A percentile compares a stretch with the other conserved stretches of the same genome.
phyloP scores from a whole-genome alignment of 352 stramenopile species.

The Pythium sp. region DNA sequence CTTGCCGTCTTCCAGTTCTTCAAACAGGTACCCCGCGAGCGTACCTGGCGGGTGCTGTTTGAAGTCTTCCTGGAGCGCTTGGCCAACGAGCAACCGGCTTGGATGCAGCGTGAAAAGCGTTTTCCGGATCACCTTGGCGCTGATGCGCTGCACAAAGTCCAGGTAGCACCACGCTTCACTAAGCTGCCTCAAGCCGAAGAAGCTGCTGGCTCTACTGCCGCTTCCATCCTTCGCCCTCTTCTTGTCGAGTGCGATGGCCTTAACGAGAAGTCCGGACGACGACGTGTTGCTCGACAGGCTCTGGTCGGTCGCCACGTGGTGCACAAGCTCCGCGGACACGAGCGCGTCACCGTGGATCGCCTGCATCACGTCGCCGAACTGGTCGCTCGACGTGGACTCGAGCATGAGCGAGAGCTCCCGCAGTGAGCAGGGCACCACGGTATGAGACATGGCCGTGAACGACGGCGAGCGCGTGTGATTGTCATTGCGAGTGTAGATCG shows the following conservation, averaged over 20 bases:
- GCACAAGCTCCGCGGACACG: constrained; percentile 10
- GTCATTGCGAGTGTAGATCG: constrained; percentile 1
- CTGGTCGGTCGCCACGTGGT: constrained; percentile 2
- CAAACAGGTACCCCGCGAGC: constrained; percentile 36
- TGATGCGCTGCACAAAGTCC: constrained; percentile 18
- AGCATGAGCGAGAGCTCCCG: constrained; percentile 8
- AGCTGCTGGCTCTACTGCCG: neutral
- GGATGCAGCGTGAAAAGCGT: constrained; percentile 10
- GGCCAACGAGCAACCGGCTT: neutral
- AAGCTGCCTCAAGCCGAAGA: constrained; percentile 1
- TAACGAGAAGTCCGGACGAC: constrained; percentile 10
- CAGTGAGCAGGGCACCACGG: constrained; percentile 10
- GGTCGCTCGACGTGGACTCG: neutral
- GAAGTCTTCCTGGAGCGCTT: neutral
- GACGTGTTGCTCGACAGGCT: neutral
- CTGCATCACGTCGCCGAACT: constrained; percentile 5
- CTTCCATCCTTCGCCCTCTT: neutral
- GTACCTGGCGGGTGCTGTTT: neutral
- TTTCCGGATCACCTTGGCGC: constrained; percentile 10
- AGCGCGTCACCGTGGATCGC: constrained; percentile 10
- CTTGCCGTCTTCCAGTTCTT: constrained; percentile 30
- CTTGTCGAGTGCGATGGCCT: constrained; percentile 4
- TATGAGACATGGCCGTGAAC: constrained; percentile 9
- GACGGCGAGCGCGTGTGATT: neutral
- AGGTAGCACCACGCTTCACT: constrained; percentile 17